Conservation (phyloP, 768 basidiomycete species). For the Lyophyllum decastes region DNA sequence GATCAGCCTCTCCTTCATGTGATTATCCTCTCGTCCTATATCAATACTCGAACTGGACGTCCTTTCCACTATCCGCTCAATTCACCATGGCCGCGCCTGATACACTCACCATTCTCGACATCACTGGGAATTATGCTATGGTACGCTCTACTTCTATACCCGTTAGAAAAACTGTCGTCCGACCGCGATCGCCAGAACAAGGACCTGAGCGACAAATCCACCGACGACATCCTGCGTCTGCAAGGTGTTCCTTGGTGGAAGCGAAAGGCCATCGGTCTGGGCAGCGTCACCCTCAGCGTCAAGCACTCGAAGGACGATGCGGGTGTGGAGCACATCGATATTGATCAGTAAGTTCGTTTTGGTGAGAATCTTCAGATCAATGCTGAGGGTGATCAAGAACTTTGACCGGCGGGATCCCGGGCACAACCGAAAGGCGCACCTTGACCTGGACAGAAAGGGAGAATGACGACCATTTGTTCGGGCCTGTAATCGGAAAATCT, state of each 20-base stretch:
- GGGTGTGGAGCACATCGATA: slow-evolving; percentile 64
- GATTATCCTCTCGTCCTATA: slow-evolving; percentile 2
- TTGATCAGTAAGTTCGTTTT: slow-evolving; percentile 43
- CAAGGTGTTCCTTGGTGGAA: slow-evolving; percentile 78
- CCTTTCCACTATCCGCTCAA: background rate
- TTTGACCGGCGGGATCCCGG: slow-evolving; percentile 61
- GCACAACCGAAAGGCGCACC: slow-evolving; percentile 55
- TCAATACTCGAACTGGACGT: background rate
- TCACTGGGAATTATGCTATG: slow-evolving; percentile 65
- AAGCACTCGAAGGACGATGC: slow-evolving; percentile 66
- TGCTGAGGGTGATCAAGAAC: slow-evolving; percentile 22
- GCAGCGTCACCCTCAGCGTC: slow-evolving; percentile 58
- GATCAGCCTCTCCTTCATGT: background rate
- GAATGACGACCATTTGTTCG: slow-evolving; percentile 65
- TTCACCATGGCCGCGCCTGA: slow-evolving; percentile 65
- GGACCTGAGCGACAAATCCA: slow-evolving; percentile 52
- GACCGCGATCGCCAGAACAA: slow-evolving; percentile 54
- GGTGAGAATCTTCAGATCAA: background rate
- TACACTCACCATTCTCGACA: slow-evolving; percentile 56
- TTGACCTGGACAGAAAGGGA: slow-evolving; percentile 56
- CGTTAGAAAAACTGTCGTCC: background rate
- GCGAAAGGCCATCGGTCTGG: slow-evolving; percentile 59
- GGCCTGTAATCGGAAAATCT: slow-evolving; percentile 53
- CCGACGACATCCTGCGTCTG: slow-evolving; percentile 63
- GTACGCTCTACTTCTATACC: slow-evolving; percentile 31